Evolutionary conservation across 2,329 filamentous ascomycete species (phyloP).

Genomic region (Cryphonectria nitschkei): DNA sequence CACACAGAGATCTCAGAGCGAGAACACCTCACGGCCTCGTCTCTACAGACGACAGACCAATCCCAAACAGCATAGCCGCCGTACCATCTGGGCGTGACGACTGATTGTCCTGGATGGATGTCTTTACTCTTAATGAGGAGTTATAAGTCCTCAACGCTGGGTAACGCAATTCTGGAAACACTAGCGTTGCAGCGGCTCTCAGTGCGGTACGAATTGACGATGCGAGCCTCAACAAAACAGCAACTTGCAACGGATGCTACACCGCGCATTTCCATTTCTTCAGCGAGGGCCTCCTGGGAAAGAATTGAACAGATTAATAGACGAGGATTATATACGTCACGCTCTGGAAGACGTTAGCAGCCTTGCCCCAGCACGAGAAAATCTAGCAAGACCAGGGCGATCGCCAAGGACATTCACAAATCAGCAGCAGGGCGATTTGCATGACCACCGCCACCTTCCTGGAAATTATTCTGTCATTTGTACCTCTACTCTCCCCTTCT

Average conservation of each 20-base stretch:
- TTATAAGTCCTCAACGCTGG: neutral
- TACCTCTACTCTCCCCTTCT: neutral
- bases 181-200: neutral
- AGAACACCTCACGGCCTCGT: neutral
- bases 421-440: neutral
- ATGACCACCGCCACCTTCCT: neutral
- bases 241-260: too few species aligned
- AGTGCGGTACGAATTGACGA: neutral
- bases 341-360: neutral
- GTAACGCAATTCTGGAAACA: neutral
- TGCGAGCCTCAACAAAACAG: neutral
- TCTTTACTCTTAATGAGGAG: neutral
- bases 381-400: neutral
- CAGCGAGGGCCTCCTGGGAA: too few species aligned
- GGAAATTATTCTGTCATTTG: neutral
- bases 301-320: neutral
- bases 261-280: too few species aligned
- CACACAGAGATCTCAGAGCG: neutral
- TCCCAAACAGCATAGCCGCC: neutral
- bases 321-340: neutral
- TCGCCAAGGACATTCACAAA: neutral
- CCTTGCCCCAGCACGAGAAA: neutral
- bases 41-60: neutral
- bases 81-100: neutral
- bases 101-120: neutral